These are phyloP conservation scores for Pyracantha coccinea DNA, from an alignment of 331 rosid genomes.

Conservation along the genomic window DNA sequence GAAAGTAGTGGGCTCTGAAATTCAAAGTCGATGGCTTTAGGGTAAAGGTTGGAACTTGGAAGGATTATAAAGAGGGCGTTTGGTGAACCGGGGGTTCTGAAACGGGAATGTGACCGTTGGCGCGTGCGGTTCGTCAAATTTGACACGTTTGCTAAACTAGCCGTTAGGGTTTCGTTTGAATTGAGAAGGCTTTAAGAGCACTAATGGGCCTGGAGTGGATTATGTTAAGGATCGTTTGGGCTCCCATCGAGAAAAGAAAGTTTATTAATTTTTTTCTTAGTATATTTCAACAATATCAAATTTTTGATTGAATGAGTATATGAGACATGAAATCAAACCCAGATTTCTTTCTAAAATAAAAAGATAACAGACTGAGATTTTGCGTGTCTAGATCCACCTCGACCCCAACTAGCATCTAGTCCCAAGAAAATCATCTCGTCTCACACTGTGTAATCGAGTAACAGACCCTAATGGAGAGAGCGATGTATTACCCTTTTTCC, in stretches of 20 bases:
- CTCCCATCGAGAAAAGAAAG: not conserved
- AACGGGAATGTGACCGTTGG: slow-evolving; percentile 73
- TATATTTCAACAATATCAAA: too few species aligned
- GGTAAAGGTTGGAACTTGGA: not conserved
- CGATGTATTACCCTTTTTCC: too few species aligned
- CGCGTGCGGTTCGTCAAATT: slow-evolving; percentile 18
- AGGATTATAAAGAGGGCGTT: slow-evolving; percentile 34
- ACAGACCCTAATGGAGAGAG: too few species aligned
- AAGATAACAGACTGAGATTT: not conserved
- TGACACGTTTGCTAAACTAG: slow-evolving; percentile 41
- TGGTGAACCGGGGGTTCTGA: slow-evolving; percentile 1
- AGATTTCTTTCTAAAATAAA: not conserved
- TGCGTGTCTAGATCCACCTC: too few species aligned
- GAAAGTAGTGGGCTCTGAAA: not conserved
- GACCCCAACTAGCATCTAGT: too few species aligned
- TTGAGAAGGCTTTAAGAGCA: not conserved
- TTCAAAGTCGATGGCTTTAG: not conserved
- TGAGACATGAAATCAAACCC: not conserved
- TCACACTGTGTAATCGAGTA: too few species aligned
- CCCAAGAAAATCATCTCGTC: too few species aligned
- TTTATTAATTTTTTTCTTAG: not conserved
- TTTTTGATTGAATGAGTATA: not conserved
- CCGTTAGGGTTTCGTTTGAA: slow-evolving; percentile 44
- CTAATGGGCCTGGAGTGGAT: not conserved
- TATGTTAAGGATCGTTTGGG: not conserved